Evolutionary conservation across 2,329 filamentous ascomycete species (phyloP), one percentile per base, ranked within the genome.

Genomic region (Diaporthe caulivora): DNA sequence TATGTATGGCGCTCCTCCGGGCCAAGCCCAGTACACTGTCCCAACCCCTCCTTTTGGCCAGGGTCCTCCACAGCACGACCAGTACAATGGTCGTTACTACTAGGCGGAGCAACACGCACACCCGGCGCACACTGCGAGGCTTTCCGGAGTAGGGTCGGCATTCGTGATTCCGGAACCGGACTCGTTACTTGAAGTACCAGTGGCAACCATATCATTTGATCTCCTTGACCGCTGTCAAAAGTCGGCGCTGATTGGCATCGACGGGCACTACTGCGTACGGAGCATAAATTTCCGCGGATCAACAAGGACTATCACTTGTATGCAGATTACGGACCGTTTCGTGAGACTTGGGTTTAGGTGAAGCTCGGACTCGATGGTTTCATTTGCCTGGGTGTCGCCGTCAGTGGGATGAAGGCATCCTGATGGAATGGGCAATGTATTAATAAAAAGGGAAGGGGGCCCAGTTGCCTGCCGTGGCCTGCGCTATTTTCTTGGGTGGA

Each of bases 51-150:
- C 72, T 13, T 75, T 74, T 34, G 72, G 72, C 21, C 74, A 75
- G 51, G 71, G 53, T 49, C 72, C 74, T n/a, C 74, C 68, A 17
- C 69, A 57, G 26, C 74, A 71, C 54, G 68, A 75, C 15, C 74
- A 71, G 17, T 73, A 54, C 17, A 72, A 74, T 37, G 67, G 72
- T 17, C 69, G 74, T 21, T 75, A 75, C 42, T 75, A 75, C 54
- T 75, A 74, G 60, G 24, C 15, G 18, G 44, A 18, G 21, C 29
- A 51, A 65, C 42, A 31, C 29, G 44, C 29, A 24, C 29, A 40
- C 11, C 37, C 37, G 2, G 13, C 37, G 13, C 2, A 5, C 5
- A 34, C 34, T 9, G 9, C 5, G 34, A 13, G 37, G 37, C 2
- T 40, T 40, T 40, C 37, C 37, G 37, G 37, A 10, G 6, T 13